phyloP scores from a whole-genome alignment of 768 basidiomycete genomes.

The Trametes meyenii region DNA sequence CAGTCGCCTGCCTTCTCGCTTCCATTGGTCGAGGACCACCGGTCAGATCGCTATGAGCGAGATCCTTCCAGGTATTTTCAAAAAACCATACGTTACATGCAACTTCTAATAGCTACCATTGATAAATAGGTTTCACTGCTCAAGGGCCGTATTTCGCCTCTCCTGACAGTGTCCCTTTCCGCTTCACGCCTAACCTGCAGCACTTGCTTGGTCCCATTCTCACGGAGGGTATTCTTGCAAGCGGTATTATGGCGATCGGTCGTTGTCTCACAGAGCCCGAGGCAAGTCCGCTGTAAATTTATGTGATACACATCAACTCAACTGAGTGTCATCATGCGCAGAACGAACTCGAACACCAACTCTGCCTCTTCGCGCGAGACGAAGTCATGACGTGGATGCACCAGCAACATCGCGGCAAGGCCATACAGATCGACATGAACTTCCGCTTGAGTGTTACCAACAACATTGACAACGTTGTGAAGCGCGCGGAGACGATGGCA shows the following conservation, averaged over 20 bases:
- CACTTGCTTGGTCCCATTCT: slow-evolving; percentile 86
- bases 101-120: not conserved
- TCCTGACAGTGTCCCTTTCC: slow-evolving; percentile 92
- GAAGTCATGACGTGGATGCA: slow-evolving; percentile 83
- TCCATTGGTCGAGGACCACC: slow-evolving; percentile 87
- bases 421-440: slow-evolving; percentile 56
- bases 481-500: slow-evolving; percentile 80
- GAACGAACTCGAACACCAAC: slow-evolving; percentile 92
- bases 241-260: slow-evolving; percentile 89
- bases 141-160: slow-evolving; percentile 70
- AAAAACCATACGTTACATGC: not conserved
- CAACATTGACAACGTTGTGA: slow-evolving; percentile 70
- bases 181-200: slow-evolving; percentile 96
- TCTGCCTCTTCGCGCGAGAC: slow-evolving; percentile 90
- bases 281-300: slow-evolving; percentile 45
- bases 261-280: slow-evolving; percentile 91
- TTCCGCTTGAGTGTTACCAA: slow-evolving; percentile 61
- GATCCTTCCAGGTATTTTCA: slow-evolving; percentile 70
- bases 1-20: slow-evolving; percentile 80
- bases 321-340: slow-evolving; percentile 32
- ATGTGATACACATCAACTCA: not conserved
- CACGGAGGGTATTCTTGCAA: slow-evolving; percentile 86
- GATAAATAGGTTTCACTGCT: slow-evolving; percentile 32
- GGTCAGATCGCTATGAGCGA: slow-evolving; percentile 94
- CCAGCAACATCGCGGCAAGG: slow-evolving; percentile 48